Base-by-base conservation (phyloP, 768 basidiomycete genomes). In the Xerocomellus intermedius region DNA sequence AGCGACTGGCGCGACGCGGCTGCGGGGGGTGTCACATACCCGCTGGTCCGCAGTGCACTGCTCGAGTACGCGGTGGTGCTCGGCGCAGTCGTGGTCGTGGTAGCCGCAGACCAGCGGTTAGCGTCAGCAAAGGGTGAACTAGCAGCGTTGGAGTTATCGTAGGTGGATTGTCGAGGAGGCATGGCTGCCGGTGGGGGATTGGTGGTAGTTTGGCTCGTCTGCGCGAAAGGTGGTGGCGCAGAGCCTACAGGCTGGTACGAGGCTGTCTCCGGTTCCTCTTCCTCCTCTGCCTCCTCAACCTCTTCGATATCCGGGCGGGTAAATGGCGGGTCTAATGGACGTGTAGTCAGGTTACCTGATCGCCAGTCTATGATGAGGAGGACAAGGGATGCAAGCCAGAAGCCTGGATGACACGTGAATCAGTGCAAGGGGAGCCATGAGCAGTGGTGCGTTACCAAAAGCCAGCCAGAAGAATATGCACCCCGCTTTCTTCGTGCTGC, bases 401-500 rank as follows among this genome's bases (percentile, higher is more conserved):
- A 88, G 16, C 75, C 91, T 93, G 42, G 35, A 42, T 48, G 13
- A 35, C 50, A 59, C 26, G 35, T 43, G 48, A 55, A 48, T 66
- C 30, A 59, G 52, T 16, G 37, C 14, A 49, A 32, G 26, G 19
- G 9, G 16, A 35, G 47, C 7, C 21, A 22, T 28, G 12, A 22
- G 19, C 8, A n/a, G 44, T 21, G n/a, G 32, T 17, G 8, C 26
- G 4, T 44, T 61, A 91, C 91, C 78, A 51, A 91, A 90, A 2
- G 83, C 77, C 9, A 93, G 69, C 94, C 94, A 96, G 68, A 94
- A 87, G 73, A 98, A 97, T 43, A 95, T 82, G 5, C 84, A 84
- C 0, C 82, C 91, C 2, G 94, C 94, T 64, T 92, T 94, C 75
- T 97, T 98, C 8, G 94, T 95, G 59, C 78, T 84, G 72, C 94